Evolutionary conservation across 129 eudicot species (phyloP).

Genomic region (Lactuca saligna): DNA sequence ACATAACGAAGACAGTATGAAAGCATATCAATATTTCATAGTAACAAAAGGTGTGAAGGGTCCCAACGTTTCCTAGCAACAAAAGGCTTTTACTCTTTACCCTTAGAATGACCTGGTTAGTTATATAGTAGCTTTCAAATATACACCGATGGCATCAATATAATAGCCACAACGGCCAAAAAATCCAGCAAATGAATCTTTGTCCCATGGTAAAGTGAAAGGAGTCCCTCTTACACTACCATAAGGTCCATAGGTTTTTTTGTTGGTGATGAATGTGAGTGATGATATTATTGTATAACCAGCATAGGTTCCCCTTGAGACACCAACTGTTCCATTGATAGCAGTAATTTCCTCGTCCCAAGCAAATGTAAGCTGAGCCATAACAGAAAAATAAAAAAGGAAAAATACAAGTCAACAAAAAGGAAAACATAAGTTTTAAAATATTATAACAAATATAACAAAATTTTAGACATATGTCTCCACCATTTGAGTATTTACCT

Average conservation of each 20-base stretch:
- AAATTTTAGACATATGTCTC: no score
- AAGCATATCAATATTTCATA: no score
- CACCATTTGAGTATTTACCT: background rate
- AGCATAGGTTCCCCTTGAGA: no score
- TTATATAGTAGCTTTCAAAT: no score
- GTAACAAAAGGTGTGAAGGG: no score
- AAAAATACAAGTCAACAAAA: no score
- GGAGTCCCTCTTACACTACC: background rate
- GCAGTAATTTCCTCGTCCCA: background rate
- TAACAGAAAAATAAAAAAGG: background rate
- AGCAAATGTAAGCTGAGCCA: background rate
- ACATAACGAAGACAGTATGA: no score
- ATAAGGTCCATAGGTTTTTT: slow-evolving; percentile 1
- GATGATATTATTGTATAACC: background rate
- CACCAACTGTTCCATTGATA: background rate
- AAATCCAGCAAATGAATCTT: background rate
- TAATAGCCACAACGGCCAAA: background rate
- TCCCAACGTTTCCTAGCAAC: no score
- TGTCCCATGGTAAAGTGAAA: background rate
- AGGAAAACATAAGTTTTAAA: no score
- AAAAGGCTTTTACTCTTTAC: no score
- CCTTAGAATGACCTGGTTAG: no score
- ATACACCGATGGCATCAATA: background rate
- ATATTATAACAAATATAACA: no score
- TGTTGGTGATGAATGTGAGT: background rate